phyloP scores from a whole-genome alignment of 1,284 basidiomycete genomes.

The Schizophyllum amplum region DNA sequence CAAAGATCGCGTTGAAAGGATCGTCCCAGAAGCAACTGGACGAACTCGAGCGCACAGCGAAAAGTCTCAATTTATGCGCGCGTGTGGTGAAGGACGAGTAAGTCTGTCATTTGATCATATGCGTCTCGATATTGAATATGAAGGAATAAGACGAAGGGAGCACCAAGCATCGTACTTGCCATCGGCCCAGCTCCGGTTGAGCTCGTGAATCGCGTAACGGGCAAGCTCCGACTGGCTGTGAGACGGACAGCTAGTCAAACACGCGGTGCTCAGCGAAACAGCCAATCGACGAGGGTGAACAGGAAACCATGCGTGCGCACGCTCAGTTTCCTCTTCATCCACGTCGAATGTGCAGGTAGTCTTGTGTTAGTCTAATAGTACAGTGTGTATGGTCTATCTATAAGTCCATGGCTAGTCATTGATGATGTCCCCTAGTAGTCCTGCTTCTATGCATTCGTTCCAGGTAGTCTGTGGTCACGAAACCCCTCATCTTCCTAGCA shows the following conservation, averaged over 20 bases:
- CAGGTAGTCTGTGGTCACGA: neutral
- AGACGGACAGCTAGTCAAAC: too few relatives aligned
- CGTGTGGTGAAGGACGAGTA: slow-evolving; percentile 85
- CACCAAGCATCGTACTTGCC: slow-evolving; percentile 40
- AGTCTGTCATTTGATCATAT: slow-evolving; percentile 21
- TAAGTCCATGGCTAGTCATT: neutral
- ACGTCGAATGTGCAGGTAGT: neutral
- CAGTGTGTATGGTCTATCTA: neutral
- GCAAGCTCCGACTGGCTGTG: slow-evolving; percentile 62
- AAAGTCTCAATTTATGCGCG: slow-evolving; percentile 83
- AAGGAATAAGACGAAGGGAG: slow-evolving; percentile 65
- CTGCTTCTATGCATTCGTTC: neutral
- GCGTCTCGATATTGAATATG: too few relatives aligned
- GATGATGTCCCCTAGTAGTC: neutral
- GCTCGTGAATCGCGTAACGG: slow-evolving; percentile 85
- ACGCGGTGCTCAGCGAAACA: too few relatives aligned
- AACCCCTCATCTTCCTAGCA: neutral
- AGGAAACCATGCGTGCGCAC: too few relatives aligned
- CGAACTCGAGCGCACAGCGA: slow-evolving; percentile 76
- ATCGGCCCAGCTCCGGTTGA: slow-evolving; percentile 86
- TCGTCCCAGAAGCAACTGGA: slow-evolving; percentile 78
- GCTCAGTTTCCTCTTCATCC: too few relatives aligned
- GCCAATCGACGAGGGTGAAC: too few relatives aligned
- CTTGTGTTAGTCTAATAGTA: neutral
- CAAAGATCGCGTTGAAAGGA: slow-evolving; percentile 83